Evolutionary conservation across 2,329 filamentous ascomycete genomes (phyloP).

Genomic region (Alternaria burnsii): DNA sequence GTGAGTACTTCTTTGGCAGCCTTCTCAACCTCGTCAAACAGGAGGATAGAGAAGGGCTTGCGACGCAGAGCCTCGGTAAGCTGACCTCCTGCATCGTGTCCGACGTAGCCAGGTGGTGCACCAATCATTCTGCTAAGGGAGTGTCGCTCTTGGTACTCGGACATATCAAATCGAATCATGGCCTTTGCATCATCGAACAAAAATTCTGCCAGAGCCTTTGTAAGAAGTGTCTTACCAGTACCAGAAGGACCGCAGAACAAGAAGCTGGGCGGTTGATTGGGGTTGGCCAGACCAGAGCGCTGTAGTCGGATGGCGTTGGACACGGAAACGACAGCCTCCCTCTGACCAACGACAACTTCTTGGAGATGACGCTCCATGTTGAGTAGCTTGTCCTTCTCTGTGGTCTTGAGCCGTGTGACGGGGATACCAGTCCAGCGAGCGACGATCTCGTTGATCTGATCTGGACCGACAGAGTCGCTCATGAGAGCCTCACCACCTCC

Average conservation of each 20-base stretch:
- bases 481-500: constrained; percentile 72
- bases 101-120: constrained; percentile 94
- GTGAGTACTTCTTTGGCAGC: constrained; percentile 97
- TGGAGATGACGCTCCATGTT: constrained; percentile 90
- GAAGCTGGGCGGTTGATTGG: constrained; percentile 97
- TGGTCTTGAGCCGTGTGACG: constrained; percentile 89
- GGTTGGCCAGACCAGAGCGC: constrained; percentile 91
- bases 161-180: constrained; percentile 99
- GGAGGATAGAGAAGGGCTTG: constrained; percentile 94
- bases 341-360: constrained; percentile 90
- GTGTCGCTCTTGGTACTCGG: constrained; percentile 97
- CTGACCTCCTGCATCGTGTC: constrained; percentile 94
- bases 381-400: constrained; percentile 98
- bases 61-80: constrained; percentile 93
- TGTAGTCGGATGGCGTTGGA: constrained; percentile 96
- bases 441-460: constrained; percentile 99
- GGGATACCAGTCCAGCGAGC: constrained; percentile 98
- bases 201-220: constrained; percentile 96
- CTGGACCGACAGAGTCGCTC: constrained; percentile 91
- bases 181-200: constrained; percentile 95
- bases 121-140: constrained; percentile 97
- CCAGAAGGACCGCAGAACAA: constrained; percentile 98
- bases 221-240: constrained; percentile 96
- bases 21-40: constrained; percentile 99
- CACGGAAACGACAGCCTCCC: constrained; percentile 89